Conservation (phyloP, 345 rosid genomes). For the Camelina laxa region DNA sequence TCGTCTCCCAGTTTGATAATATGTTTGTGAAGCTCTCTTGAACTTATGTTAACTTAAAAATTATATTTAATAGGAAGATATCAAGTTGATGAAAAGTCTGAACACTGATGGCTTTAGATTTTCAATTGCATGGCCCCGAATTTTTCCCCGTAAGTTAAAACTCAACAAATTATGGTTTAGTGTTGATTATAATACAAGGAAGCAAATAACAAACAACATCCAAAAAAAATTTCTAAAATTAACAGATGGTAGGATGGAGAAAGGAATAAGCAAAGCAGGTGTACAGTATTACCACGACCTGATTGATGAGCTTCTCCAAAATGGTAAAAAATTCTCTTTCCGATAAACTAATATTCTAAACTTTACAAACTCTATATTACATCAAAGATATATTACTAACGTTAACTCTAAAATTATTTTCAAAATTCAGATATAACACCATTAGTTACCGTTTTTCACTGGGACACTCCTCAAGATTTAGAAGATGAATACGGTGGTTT, state of each 20-base stretch:
- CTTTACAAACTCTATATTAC: background rate
- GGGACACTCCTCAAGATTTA: constrained; percentile 50
- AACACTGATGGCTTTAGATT: constrained; percentile 59
- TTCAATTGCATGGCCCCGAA: constrained; percentile 64
- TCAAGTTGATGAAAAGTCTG: constrained; percentile 54
- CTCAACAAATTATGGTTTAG: background rate
- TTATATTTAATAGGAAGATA: constrained; percentile 52
- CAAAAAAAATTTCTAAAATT: background rate
- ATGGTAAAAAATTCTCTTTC: constrained; percentile 23
- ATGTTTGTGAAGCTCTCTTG: background rate
- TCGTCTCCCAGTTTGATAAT: background rate
- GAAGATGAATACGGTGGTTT: constrained; percentile 51
- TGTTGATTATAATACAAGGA: background rate
- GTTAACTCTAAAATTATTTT: background rate
- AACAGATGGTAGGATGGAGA: constrained; percentile 46
- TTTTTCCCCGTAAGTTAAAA: constrained; percentile 54
- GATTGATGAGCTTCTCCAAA: constrained; percentile 53
- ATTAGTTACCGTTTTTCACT: constrained; percentile 47
- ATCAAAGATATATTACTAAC: background rate
- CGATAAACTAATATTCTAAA: background rate
- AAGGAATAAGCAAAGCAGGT: constrained; percentile 55
- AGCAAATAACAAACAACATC: background rate
- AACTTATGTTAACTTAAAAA: background rate
- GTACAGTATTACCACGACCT: constrained; percentile 52
- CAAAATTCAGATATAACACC: constrained; percentile 38